Conservation (phyloP, 257 asterid species). For the Solanum chilense region DNA sequence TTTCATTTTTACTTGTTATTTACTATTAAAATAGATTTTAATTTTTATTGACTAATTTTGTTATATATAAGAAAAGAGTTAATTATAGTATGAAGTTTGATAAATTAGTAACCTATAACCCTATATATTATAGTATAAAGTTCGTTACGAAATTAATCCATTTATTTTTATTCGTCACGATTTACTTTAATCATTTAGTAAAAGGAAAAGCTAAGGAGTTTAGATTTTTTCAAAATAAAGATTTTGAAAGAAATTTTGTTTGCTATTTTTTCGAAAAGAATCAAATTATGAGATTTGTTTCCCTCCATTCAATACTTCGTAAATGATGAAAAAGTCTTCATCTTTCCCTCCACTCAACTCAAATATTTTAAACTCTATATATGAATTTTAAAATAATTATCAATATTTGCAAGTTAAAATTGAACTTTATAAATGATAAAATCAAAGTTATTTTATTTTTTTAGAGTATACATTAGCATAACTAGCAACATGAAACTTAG, state of each 20-base stretch:
- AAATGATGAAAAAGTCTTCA: slow-evolving; percentile 14
- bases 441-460: neutral
- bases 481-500: neutral
- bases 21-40: too few species aligned
- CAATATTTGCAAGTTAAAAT: neutral
- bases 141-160: neutral
- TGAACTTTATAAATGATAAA: neutral
- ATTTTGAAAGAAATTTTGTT: neutral
- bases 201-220: neutral
- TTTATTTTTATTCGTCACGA: accelerated
- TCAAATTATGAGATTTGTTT: slow-evolving; percentile 4
- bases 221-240: neutral
- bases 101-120: neutral
- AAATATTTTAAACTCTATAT: neutral
- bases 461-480: neutral
- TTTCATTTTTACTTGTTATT: too few species aligned
- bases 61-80: too few species aligned
- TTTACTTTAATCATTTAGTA: neutral
- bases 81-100: neutral
- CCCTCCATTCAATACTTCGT: neutral
- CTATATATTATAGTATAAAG: neutral
- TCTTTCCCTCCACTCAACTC: slow-evolving; percentile 2
- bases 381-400: neutral
- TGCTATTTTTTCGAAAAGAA: neutral
- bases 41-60: too few species aligned